Evolutionary conservation across 2,329 filamentous ascomycete species (phyloP), one percentile per base, ranked within the genome.

Genomic region (Diaporthe ilicicola): DNA sequence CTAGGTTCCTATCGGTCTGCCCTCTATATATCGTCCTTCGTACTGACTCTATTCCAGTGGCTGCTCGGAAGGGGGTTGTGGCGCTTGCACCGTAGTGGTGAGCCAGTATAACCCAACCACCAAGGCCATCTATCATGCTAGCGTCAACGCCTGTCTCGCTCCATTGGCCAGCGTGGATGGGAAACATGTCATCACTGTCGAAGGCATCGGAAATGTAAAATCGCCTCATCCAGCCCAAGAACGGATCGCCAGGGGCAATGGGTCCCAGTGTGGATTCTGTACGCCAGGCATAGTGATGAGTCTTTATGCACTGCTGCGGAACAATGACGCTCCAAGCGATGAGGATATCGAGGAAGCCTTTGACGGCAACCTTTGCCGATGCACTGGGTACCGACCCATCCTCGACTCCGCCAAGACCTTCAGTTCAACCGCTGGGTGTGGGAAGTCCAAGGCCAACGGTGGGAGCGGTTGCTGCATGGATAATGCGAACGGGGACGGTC

Each of bases 211-310:
- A 13, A 93, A 92, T 79, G 91, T 93, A 34, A 92, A 96, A 80
- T 90, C 87, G 51, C 96, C 96, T 6, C 96, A 99, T 83, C 93
- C 95, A 2, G 86, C 92, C 4, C 96, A 98, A 80, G 94, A 98
- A 83, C 89, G 96, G 59, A 93, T 99, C 76, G 95, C 96, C 22
- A 93, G 93, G 81, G 90, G 92, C 39, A 96, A 97, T 83, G 96
- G 96, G 61, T 97, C 94, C 76, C 95, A 99, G 81, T 99, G 88
- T 72, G 88, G 95, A 1, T 99, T 99, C 82, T 99, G 96, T 78
- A 98, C 96, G 0, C 96, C 96, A 5, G 96, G 96, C 2, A 98
- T 99, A 77, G 95, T 98, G 73, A 98, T 98, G 93, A 98, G 95
- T 80, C 82, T 98, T 69, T 99, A 99, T 81, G 96, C 96, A 7